Evolutionary conservation across 139 green algal species (phyloP).

Genomic region (Chlorella sp.): DNA sequence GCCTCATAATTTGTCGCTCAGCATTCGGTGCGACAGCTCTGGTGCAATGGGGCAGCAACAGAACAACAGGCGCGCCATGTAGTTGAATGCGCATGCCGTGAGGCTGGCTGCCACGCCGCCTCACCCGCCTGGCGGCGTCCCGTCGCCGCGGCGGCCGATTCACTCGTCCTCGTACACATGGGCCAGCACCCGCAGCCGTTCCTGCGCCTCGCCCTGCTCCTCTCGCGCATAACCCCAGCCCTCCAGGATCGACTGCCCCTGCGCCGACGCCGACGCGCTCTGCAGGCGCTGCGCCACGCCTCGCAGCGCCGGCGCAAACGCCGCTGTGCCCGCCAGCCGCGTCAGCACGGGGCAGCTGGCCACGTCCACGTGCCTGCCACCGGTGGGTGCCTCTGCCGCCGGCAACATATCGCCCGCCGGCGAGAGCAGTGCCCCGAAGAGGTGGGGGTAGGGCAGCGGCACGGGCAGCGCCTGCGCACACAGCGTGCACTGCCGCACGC

Average conservation of each 20-base stretch:
- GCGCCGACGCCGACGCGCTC: neutral
- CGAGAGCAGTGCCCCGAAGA: slow-evolving; percentile 21
- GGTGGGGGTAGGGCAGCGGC: slow-evolving; percentile 41
- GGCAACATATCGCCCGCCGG: slow-evolving; percentile 4
- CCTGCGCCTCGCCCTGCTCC: slow-evolving; percentile 6
- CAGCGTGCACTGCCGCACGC: slow-evolving; percentile 36
- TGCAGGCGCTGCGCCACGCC: neutral
- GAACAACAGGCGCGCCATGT: too few species aligned
- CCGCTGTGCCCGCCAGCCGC: slow-evolving; percentile 6
- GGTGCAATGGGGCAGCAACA: too few species aligned
- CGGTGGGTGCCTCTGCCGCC: neutral
- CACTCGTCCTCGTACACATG: slow-evolving; percentile 18
- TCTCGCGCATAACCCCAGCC: slow-evolving; percentile 17
- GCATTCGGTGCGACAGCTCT: too few species aligned
- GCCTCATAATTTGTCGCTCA: too few species aligned
- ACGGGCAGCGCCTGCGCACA: slow-evolving; percentile 29
- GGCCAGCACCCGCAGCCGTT: slow-evolving; percentile 9
- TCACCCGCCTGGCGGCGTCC: neutral
- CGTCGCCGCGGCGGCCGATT: neutral
- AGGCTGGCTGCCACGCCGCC: too few species aligned
- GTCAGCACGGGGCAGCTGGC: slow-evolving; percentile 18
- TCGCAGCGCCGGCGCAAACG: slow-evolving; percentile 20
- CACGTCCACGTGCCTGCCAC: slow-evolving; percentile 4
- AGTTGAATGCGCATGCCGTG: too few species aligned
- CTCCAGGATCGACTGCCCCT: slow-evolving; percentile 22